Conservation (phyloP, 164 flowering plant genomes). For the Umbilicus rupestris region DNA sequence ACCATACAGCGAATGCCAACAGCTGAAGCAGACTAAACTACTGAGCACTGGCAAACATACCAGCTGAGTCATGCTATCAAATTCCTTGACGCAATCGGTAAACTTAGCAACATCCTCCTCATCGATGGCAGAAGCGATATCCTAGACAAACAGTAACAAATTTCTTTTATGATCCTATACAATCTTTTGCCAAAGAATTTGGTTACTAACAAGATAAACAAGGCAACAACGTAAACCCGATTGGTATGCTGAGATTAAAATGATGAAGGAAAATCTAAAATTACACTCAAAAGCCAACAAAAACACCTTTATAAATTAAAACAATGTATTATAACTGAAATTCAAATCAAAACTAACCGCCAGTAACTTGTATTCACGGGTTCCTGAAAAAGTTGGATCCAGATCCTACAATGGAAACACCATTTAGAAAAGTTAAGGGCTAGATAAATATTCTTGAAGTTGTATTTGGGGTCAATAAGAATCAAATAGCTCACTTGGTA, state of each 20-base stretch:
- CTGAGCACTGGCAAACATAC: constrained; percentile 20
- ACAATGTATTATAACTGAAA: neutral
- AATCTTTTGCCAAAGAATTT: neutral
- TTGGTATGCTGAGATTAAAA: neutral
- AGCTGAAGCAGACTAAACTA: neutral
- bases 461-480: neutral
- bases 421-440: neutral
- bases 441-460: neutral
- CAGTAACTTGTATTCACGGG: constrained; percentile 66
- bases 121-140: constrained; percentile 74
- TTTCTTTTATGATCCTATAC: neutral
- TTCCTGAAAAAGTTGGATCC: constrained; percentile 87
- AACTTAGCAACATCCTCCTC: constrained; percentile 81
- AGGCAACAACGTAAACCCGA: neutral
- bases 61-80: constrained; percentile 87
- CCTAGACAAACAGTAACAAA: constrained; percentile 31
- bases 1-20: neutral
- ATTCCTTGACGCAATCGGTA: constrained; percentile 72
- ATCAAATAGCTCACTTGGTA: constrained; percentile 48
- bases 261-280: neutral
- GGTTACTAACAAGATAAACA: neutral
- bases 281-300: neutral
- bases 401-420: constrained; percentile 46
- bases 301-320: neutral
- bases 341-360: constrained; percentile 18